Conservation (phyloP, 225 moss, liverwort and hornwort species). For the Asterella californica region DNA sequence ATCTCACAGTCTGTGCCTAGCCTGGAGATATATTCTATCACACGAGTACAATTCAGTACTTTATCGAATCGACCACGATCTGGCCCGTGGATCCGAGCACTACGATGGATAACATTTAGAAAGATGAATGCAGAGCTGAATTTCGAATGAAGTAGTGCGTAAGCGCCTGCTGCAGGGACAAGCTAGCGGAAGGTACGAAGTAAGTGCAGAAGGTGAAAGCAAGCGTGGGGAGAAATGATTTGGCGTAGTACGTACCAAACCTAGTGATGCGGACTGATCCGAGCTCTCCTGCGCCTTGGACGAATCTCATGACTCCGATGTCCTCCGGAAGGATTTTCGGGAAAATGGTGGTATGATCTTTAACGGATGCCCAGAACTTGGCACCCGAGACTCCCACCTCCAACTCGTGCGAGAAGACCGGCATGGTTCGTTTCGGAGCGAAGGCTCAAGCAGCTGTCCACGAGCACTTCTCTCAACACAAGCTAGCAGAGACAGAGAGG, state of each 20-base stretch:
- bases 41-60: too few relatives aligned
- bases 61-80: too few relatives aligned
- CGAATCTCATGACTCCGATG: slow-evolving; percentile 17
- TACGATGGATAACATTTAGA: neutral
- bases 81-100: neutral
- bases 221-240: neutral
- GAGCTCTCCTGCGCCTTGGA: slow-evolving; percentile 22
- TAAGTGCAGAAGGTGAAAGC: neutral
- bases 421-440: slow-evolving; percentile 5
- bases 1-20: too few relatives aligned
- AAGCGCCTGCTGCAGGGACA: too few relatives aligned
- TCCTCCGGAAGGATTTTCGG: slow-evolving; percentile 12
- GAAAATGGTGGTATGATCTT: slow-evolving; percentile 15
- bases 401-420: slow-evolving; percentile 24
- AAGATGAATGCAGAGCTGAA: neutral
- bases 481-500: neutral
- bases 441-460: neutral
- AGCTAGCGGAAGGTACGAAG: neutral
- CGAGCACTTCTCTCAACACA: neutral
- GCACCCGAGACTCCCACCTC: slow-evolving; percentile 17
- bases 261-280: slow-evolving; percentile 18
- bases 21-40: too few relatives aligned
- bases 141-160: neutral
- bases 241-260: neutral
- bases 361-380: slow-evolving; percentile 25